Conservation (phyloP, 2,329 filamentous ascomycete species). For the Fusarium cicatricum region DNA sequence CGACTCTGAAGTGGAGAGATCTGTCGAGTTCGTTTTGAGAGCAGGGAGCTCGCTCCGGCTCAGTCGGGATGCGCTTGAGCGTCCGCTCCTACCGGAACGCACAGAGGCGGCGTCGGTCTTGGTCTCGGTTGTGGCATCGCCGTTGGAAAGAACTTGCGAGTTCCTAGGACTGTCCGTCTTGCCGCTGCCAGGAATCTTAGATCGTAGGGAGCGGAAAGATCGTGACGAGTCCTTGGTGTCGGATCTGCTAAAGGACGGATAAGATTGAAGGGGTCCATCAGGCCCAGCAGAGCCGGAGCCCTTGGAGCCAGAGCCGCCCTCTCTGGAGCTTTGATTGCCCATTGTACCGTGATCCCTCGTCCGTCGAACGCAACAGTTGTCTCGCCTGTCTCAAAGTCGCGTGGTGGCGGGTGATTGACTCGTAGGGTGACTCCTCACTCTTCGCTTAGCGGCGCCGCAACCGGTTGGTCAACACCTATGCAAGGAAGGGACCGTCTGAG, state of each 20-base stretch:
- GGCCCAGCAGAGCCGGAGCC: constrained; percentile 54
- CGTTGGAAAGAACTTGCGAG: constrained; percentile 72
- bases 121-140: constrained; percentile 65
- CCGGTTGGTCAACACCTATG: constrained; percentile 5
- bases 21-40: constrained; percentile 52
- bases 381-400: constrained; percentile 44
- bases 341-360: constrained; percentile 53
- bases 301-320: constrained; percentile 59
- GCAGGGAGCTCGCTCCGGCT: constrained; percentile 56
- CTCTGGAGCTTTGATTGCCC: constrained; percentile 79
- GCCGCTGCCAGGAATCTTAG: constrained; percentile 82
- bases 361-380: constrained; percentile 38
- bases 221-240: constrained; percentile 93
- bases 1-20: constrained; percentile 52
- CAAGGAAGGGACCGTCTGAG: constrained; percentile 51
- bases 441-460: constrained; percentile 22
- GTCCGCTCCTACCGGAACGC: constrained; percentile 71
- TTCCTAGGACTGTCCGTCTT: constrained; percentile 83
- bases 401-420: constrained; percentile 36
- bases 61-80: constrained; percentile 56
- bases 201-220: constrained; percentile 84
- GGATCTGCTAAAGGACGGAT: constrained; percentile 89
- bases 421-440: neutral
- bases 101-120: constrained; percentile 75
- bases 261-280: constrained; percentile 72